phyloP scores from a whole-genome alignment of 140 eudicot species.

The Flaveria floridana region DNA sequence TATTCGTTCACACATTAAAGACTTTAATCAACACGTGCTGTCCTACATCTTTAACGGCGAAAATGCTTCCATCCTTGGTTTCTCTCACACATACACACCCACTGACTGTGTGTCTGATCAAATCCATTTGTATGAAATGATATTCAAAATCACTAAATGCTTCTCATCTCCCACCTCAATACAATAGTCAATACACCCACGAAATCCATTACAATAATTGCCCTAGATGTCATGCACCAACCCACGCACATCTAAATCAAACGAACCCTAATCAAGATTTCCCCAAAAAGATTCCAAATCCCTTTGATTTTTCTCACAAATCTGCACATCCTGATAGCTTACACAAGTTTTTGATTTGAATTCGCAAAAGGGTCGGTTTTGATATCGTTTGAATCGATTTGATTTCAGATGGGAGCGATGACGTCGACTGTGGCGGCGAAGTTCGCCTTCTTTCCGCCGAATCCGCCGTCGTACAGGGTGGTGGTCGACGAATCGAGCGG shows the following conservation, averaged over 20 bases:
- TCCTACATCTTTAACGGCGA: constrained; percentile 55
- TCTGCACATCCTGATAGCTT: background rate
- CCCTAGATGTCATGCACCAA: background rate
- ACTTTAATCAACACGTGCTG: constrained; percentile 52
- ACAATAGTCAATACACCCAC: constrained; percentile 10
- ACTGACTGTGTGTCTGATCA: constrained; percentile 18
- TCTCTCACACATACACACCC: constrained; percentile 26
- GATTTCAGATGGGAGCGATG: constrained; percentile 70
- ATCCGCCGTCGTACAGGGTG: constrained; percentile 85
- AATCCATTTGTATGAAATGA: background rate
- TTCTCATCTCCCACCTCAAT: constrained; percentile 26
- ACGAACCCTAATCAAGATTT: constrained; percentile 30
- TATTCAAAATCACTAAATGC: constrained; percentile 19
- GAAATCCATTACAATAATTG: background rate
- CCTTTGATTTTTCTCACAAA: background rate
- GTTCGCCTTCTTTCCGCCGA: constrained; percentile 94
- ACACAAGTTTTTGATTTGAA: background rate
- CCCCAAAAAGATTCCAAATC: constrained; percentile 21
- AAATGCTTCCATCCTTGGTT: constrained; percentile 36
- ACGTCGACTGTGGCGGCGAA: constrained; percentile 97
- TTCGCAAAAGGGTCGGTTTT: no score
- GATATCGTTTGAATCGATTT: no score
- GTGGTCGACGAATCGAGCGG: constrained; percentile 43
- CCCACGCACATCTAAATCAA: constrained; percentile 23
- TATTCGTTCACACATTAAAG: background rate